Percentiles rank a stretch among this genome's conserved stretches.
Conservation (phyloP, 768 basidiomycete genomes). For the Leccinum fibrillosum region DNA sequence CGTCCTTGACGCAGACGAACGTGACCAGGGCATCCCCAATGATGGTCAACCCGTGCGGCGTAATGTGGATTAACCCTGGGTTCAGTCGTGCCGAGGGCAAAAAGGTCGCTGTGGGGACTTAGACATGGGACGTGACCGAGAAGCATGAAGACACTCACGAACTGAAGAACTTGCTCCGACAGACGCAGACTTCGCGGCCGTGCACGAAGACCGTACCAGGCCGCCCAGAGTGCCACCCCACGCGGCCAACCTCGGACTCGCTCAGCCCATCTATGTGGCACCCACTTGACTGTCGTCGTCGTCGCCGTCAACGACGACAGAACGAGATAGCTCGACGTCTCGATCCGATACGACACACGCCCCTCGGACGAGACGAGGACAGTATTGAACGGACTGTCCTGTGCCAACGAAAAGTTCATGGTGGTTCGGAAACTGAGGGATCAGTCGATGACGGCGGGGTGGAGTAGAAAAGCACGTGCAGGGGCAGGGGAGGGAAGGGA, state of each 20-base stretch:
- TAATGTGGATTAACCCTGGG: conserved; percentile 31
- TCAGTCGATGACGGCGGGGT: neutral
- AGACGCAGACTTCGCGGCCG: conserved; percentile 26
- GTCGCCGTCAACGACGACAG: conserved; percentile 11
- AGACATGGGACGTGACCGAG: no score
- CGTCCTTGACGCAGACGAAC: conserved; percentile 32
- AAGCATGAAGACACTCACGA: conserved; percentile 21
- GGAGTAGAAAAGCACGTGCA: neutral
- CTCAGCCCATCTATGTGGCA: conserved; percentile 23
- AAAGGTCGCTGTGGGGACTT: conserved; percentile 31
- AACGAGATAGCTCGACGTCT: conserved; percentile 19
- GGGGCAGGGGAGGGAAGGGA: neutral
- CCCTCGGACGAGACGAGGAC: conserved; percentile 29
- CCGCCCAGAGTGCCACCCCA: conserved; percentile 30
- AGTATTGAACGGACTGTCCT: conserved; percentile 33
- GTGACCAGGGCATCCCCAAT: conserved; percentile 31
- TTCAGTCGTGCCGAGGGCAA: conserved; percentile 23
- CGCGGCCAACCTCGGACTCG: conserved; percentile 26
- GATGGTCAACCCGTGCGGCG: conserved; percentile 32
- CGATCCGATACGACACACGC: conserved; percentile 27
- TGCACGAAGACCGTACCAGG: conserved; percentile 26
- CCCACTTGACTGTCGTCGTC: conserved; percentile 22
- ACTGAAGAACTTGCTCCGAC: conserved; percentile 26
- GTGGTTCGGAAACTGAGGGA: neutral
- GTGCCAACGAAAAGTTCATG: conserved; percentile 32